phyloP scores from a whole-genome alignment of 2,329 filamentous ascomycete genomes.

The Xylariaceae sp. region DNA sequence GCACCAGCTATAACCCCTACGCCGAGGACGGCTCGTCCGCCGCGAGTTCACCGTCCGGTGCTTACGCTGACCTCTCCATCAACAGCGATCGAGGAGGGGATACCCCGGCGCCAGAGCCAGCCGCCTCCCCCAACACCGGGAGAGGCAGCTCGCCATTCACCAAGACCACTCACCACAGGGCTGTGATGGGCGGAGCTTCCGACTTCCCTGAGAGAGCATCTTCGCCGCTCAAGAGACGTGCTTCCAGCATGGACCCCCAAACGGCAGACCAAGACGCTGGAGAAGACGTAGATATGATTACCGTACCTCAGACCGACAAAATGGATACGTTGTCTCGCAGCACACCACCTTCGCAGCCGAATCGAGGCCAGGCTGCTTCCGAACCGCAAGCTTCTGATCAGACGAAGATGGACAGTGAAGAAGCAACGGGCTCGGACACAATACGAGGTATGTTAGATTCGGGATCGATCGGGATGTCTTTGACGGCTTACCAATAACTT shows the following conservation, averaged over 20 bases:
- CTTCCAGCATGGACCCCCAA: slow-evolving; percentile 57
- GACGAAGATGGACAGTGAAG: no score
- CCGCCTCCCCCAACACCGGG: slow-evolving; percentile 23
- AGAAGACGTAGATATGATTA: slow-evolving; percentile 44
- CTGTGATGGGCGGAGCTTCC: slow-evolving; percentile 57
- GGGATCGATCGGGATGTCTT: neutral
- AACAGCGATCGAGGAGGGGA: slow-evolving; percentile 50
- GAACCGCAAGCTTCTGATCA: no score
- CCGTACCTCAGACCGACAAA: slow-evolving; percentile 22
- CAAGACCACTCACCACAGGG: slow-evolving; percentile 43
- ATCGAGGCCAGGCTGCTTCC: no score
- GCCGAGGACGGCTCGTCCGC: slow-evolving; percentile 51
- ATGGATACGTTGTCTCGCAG: slow-evolving; percentile 4
- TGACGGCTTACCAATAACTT: slow-evolving; percentile 6
- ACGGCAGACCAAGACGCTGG: slow-evolving; percentile 29
- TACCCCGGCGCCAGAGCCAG: slow-evolving; percentile 35
- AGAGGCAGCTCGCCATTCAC: slow-evolving; percentile 50
- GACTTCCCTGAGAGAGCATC: slow-evolving; percentile 57
- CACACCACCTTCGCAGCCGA: neutral
- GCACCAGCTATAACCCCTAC: slow-evolving; percentile 35
- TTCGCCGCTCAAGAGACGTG: slow-evolving; percentile 60
- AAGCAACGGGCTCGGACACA: no score
- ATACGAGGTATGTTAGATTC: slow-evolving; percentile 4
- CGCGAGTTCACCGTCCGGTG: slow-evolving; percentile 54
- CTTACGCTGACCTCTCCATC: slow-evolving; percentile 53